Evolutionary conservation across 306 rosid species (phyloP).

Genomic region (Lathyrus aphaca): DNA sequence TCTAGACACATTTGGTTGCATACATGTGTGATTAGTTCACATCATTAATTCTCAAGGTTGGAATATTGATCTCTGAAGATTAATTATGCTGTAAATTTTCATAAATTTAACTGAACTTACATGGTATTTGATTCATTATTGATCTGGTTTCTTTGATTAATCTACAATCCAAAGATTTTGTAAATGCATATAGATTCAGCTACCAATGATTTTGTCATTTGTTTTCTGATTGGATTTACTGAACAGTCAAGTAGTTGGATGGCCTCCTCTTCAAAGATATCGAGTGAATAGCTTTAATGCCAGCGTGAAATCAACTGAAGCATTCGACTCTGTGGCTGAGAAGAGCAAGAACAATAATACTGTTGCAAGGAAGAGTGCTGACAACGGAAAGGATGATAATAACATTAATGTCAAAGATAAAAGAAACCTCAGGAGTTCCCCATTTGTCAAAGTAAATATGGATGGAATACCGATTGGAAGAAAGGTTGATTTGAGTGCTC

Average conservation of each 20-base stretch:
- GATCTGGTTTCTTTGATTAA: conserved; percentile 2
- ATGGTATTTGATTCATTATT: conserved; percentile 15
- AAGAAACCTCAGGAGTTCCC: conserved; percentile 52
- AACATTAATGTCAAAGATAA: conserved; percentile 51
- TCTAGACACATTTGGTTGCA: not conserved
- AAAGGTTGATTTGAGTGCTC: conserved; percentile 83
- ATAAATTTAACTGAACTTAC: not conserved
- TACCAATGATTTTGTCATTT: conserved; percentile 37
- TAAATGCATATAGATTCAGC: conserved; percentile 21
- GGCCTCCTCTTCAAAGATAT: conserved; percentile 88
- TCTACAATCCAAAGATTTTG: not conserved
- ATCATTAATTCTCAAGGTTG: conserved; percentile 6
- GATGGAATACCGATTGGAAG: conserved; percentile 90
- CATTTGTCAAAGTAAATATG: conserved; percentile 89
- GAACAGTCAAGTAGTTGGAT: conserved; percentile 90
- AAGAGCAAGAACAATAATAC: conserved; percentile 47
- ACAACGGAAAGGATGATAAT: conserved; percentile 46
- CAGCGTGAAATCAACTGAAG: conserved; percentile 67
- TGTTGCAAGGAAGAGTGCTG: conserved; percentile 40
- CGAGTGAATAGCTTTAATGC: conserved; percentile 77
- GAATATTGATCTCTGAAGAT: conserved; percentile 1
- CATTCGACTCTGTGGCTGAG: conserved; percentile 49
- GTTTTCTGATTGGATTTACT: conserved; percentile 44
- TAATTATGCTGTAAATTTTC: conserved; percentile 19
- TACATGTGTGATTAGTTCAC: not conserved